Base-by-base conservation (phyloP, 2,329 filamentous ascomycete species). In the Grosmannia serpens region DNA sequence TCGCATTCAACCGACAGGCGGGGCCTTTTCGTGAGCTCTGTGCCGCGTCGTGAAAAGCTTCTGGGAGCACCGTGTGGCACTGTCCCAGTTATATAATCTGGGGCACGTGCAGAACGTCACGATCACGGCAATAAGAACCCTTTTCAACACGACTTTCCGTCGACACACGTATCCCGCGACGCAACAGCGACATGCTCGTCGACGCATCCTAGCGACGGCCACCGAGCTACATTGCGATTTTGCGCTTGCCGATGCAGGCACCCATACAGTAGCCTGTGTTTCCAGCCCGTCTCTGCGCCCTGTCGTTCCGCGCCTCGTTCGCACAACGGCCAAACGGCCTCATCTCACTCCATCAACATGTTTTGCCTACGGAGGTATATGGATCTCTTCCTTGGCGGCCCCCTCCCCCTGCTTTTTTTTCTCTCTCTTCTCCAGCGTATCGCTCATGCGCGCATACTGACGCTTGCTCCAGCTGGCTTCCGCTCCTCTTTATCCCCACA, bases 401-500 rank as follows among this genome's bases (percentile, higher is more conserved):
- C n/a, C n/a, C n/a, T n/a, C n/a, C n/a, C n/a, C n/a, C n/a, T n/a
- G n/a, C n/a, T n/a, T 27, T 3, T 27, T 47, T 29, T 38, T 20
- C 38, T 41, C 20, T 41, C 13, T 15, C 26, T 17, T 6, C 15
- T 17, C 46, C 46, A 15, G 24, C 26, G 4, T 24, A 13, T 17
- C 17, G 22, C 26, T 27, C 22, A 4, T 10, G 11, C 22, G 13
- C 46, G 15, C 22, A 47, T 27, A 58, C 58, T 11, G 15, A 38
- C 46, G 46, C 33, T 29, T 38, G 38, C 24, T 26, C 22, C 66
- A 92, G 88, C 73, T 92, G 88, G 87, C 82, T 94, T 56, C 89
- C 89, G 33, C 84, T 94, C 65, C 88, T 94, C 70, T 91, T 94
- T 74, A 91, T 94, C 66, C 89, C 89, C 56, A 89, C 89, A 60